Evolutionary conservation across 1,284 basidiomycete species (phyloP), one percentile per base, ranked within the genome.

Genomic region (Trametes versicolor): DNA sequence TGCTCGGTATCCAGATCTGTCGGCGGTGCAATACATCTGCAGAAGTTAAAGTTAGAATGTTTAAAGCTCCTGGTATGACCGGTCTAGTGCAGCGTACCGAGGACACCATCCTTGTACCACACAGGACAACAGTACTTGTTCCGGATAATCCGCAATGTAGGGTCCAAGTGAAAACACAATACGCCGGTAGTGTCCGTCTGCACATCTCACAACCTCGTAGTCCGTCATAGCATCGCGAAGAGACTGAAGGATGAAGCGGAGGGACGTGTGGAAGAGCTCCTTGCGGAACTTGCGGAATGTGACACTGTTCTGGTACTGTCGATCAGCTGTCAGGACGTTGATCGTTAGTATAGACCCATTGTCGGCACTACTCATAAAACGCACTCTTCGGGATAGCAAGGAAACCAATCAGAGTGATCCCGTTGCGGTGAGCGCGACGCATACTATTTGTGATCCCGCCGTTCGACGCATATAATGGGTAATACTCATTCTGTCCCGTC

Each of bases 1-100:
- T 37, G 45, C 3, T 1, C 21, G 7, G 37, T 50, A 36, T 70
- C 70, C 21, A 72, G 64, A 7, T 70, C 34, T 1, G 58, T 50
- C 0, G 15, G 50, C 15, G 23, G 32, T 4, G 70, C 64, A 36
- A 32, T 51, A 45, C 71, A 71, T 55, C 63, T 50, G 29, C n/a
- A n/a, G n/a, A n/a, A n/a, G n/a, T n/a, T n/a, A n/a, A n/a, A n/a
- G 15, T 4, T 1, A 19, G 19, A 2, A 32, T 19, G 17, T 50
- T 21, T n/a, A n/a, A n/a, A 50, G 27, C 9, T 10, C 25, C 41
- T 39, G 2, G 37, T 10, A 39, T 10, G 37, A 12, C 10, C 5
- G 10, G 10, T 2, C 13, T 36, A 13, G 37, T 12, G n/a, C 12
- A 6, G n/a, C 51, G 2, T 34, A 37, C 51, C 4, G 36, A 2